Conservation (phyloP, 768 basidiomycete genomes). For the Tulasnella sp. region DNA sequence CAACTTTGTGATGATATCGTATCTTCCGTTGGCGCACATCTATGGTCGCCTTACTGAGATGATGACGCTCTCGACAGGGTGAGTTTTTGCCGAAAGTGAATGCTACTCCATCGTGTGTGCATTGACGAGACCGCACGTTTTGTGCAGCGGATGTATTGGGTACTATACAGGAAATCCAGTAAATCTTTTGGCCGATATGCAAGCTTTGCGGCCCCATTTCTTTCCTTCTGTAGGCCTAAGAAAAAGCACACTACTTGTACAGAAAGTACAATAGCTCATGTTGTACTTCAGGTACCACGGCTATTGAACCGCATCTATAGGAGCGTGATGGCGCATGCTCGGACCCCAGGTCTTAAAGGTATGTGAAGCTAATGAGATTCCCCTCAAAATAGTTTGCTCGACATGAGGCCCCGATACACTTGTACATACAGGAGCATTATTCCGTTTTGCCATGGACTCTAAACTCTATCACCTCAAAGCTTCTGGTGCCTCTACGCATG, state of each 20-base stretch:
- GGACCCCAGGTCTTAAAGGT: conserved; percentile 54
- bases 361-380: conserved; percentile 61
- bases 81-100: background rate
- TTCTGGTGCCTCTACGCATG: conserved; percentile 63
- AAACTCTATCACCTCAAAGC: conserved; percentile 60
- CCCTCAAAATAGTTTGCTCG: too few species aligned
- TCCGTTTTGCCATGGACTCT: conserved; percentile 61
- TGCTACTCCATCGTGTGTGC: too few species aligned
- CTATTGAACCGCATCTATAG: conserved; percentile 74
- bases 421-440: conserved; percentile 39
- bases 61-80: conserved; percentile 47
- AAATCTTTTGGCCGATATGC: conserved; percentile 84
- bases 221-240: conserved; percentile 47
- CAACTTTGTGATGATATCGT: conserved; percentile 4
- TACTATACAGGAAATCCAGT: conserved; percentile 83
- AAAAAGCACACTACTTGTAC: background rate
- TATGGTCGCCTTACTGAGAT: conserved; percentile 47
- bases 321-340: conserved; percentile 35
- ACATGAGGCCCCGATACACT: too few species aligned
- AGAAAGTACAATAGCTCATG: background rate
- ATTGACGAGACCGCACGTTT: too few species aligned
- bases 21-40: conserved; percentile 52
- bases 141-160: conserved; percentile 47
- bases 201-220: conserved; percentile 68
- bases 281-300: conserved; percentile 43